Evolutionary conservation across 2,329 filamentous ascomycete species (phyloP).

Genomic region (Pseudomassariella vexata): DNA sequence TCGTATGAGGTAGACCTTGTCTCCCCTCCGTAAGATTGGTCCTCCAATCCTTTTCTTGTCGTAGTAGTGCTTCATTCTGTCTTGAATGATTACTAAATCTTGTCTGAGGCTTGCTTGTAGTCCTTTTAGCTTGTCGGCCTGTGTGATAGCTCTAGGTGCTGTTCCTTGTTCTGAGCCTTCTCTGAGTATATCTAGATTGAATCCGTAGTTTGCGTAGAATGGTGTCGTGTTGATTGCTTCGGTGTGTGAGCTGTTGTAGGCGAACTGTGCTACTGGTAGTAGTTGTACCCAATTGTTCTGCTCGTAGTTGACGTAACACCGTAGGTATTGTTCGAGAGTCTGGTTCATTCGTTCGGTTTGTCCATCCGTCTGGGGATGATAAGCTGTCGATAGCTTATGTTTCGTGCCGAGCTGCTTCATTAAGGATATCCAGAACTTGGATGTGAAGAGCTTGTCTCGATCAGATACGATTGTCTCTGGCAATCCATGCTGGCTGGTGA

Average conservation of each 20-base stretch:
- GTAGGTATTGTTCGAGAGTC: constrained; percentile 5
- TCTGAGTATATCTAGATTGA: background rate
- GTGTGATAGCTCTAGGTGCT: background rate
- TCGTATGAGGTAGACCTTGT: constrained; percentile 4
- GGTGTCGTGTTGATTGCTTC: background rate
- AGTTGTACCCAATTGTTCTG: constrained; percentile 10
- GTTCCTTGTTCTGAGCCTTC: background rate
- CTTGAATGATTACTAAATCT: background rate
- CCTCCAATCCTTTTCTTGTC: constrained; percentile 1
- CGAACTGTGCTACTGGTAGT: constrained; percentile 1
- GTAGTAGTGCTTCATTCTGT: constrained; percentile 1
- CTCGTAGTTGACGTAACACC: constrained; percentile 8
- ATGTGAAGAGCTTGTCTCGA: constrained; percentile 2
- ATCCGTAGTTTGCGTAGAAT: constrained; percentile 3
- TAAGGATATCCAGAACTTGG: constrained; percentile 2
- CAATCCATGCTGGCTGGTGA: background rate
- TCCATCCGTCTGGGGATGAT: constrained; percentile 6
- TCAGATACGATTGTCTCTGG: background rate
- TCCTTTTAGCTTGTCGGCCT: constrained; percentile 1
- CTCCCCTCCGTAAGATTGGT: background rate
- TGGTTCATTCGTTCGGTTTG: constrained; percentile 7
- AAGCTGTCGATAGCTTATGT: too few species aligned
- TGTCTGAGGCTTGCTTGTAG: background rate
- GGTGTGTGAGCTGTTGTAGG: constrained; percentile 7
- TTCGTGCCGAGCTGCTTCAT: background rate